Evolutionary conservation across 1,284 basidiomycete species (phyloP).

Genomic region (Taiwanofungus camphoratus): DNA sequence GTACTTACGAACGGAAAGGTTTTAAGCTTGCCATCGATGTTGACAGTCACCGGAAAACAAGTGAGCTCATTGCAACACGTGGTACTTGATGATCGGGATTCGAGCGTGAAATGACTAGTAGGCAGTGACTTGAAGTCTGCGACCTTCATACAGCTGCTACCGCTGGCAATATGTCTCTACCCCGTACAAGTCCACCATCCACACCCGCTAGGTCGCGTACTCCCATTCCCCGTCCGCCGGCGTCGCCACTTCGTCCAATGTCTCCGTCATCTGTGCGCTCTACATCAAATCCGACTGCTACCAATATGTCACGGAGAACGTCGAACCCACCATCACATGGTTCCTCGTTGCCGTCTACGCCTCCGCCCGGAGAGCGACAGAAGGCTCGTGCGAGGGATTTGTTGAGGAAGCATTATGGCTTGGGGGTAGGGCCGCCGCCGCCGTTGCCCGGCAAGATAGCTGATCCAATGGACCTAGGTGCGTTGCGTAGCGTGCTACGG

Average conservation of each 20-base stretch:
- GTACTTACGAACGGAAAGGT: too few species aligned
- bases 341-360: constrained; percentile 11
- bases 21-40: too few species aligned
- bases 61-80: too few species aligned
- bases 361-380: constrained; percentile 14
- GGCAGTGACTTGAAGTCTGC: too few species aligned
- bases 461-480: constrained; percentile 81
- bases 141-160: too few species aligned
- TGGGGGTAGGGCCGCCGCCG: constrained; percentile 65
- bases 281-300: constrained; percentile 4
- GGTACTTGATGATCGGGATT: too few species aligned
- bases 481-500: constrained; percentile 10
- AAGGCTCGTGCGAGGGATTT: constrained; percentile 74
- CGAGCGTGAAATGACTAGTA: too few species aligned
- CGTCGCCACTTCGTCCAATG: constrained; percentile 24
- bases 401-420: constrained; percentile 77
- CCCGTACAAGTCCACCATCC: constrained; percentile 8
- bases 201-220: constrained; percentile 13
- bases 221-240: constrained; percentile 18
- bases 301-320: constrained; percentile 2
- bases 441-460: constrained; percentile 42
- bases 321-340: constrained; percentile 1
- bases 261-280: constrained; percentile 18
- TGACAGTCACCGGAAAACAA: too few species aligned
- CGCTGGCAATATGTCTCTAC: constrained; percentile 11